These are phyloP conservation scores for Globisporangium paroecandrum DNA, from an alignment of 352 stramenopile species.

Conservation along the genomic window DNA sequence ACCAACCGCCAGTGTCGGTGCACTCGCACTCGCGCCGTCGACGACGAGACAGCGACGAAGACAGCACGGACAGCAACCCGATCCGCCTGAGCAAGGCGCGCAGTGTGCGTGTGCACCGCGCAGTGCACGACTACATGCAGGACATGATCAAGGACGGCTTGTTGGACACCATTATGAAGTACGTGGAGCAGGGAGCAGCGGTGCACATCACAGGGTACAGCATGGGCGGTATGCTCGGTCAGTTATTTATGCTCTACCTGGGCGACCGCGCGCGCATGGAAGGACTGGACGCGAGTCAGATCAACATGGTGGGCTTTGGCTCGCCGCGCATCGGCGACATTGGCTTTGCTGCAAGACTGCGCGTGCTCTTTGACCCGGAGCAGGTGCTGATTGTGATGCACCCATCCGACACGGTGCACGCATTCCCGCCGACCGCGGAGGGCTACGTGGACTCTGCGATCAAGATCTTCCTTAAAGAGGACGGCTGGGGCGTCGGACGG, in stretches of 20 bases:
- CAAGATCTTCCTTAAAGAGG: constrained; percentile 83
- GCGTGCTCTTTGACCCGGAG: constrained; percentile 72
- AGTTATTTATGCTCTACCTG: constrained; percentile 77
- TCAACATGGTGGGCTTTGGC: constrained; percentile 84
- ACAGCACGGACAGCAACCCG: constrained; percentile 46
- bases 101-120: constrained; percentile 70
- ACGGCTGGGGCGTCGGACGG: constrained; percentile 61
- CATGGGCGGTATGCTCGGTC: constrained; percentile 81
- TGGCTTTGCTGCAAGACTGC: constrained; percentile 69
- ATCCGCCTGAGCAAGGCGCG: constrained; percentile 50
- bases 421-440: constrained; percentile 77
- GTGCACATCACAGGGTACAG: constrained; percentile 85
- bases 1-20: constrained; percentile 48
- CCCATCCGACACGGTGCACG: constrained; percentile 75
- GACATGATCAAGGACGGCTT: constrained; percentile 82
- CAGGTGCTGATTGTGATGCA: constrained; percentile 86
- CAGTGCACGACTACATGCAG: constrained; percentile 80
- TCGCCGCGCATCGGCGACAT: constrained; percentile 75
- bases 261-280: constrained; percentile 76
- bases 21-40: constrained; percentile 56
- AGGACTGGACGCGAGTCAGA: constrained; percentile 66
- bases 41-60: constrained; percentile 53
- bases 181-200: constrained; percentile 63
- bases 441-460: constrained; percentile 74
- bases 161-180: constrained; percentile 69